A percentile compares a stretch with the other conserved stretches of the same genome.
Conservation (phyloP, 441 rosid species). For the Arabidopsis hybrid region DNA sequence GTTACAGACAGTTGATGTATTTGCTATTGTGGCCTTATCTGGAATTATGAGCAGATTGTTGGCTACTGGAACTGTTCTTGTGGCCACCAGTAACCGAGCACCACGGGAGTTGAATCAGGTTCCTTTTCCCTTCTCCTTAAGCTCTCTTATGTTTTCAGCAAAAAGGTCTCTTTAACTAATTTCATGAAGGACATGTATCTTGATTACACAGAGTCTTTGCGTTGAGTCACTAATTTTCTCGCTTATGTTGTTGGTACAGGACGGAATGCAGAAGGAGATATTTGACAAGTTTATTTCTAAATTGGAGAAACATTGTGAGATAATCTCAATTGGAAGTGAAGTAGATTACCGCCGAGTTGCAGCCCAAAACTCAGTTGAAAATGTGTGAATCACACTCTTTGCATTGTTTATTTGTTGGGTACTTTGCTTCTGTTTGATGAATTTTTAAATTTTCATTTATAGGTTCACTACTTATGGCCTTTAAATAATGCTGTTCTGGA, state of each 20-base stretch:
- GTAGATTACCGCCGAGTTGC: slow-evolving; percentile 84
- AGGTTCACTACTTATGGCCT: slow-evolving; percentile 88
- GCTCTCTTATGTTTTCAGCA: not conserved
- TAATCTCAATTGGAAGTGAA: slow-evolving; percentile 76
- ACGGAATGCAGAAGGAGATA: slow-evolving; percentile 93
- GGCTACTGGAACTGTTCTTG: slow-evolving; percentile 87
- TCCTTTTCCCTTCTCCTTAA: not conserved
- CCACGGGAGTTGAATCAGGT: slow-evolving; percentile 94
- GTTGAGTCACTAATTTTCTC: not conserved
- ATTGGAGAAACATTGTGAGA: slow-evolving; percentile 80
- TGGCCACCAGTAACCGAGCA: slow-evolving; percentile 93
- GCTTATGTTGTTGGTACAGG: slow-evolving; percentile 55
- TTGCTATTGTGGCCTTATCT: slow-evolving; percentile 97
- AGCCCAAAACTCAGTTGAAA: slow-evolving; percentile 61
- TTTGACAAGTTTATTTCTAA: slow-evolving; percentile 72
- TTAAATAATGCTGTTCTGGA: slow-evolving; percentile 49
- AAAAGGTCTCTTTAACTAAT: not conserved
- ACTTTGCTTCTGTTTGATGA: slow-evolving; percentile 36
- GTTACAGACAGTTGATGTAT: slow-evolving; percentile 92
- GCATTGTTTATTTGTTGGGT: slow-evolving; percentile 17
- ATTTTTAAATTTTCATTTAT: slow-evolving; percentile 41
- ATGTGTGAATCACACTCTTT: slow-evolving; percentile 47
- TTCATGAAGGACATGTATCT: slow-evolving; percentile 4
- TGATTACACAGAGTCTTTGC: not conserved
- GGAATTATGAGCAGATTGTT: slow-evolving; percentile 95